Base-by-base conservation (phyloP, 441 rosid species). In the Euphorbia schlechtendalii region DNA sequence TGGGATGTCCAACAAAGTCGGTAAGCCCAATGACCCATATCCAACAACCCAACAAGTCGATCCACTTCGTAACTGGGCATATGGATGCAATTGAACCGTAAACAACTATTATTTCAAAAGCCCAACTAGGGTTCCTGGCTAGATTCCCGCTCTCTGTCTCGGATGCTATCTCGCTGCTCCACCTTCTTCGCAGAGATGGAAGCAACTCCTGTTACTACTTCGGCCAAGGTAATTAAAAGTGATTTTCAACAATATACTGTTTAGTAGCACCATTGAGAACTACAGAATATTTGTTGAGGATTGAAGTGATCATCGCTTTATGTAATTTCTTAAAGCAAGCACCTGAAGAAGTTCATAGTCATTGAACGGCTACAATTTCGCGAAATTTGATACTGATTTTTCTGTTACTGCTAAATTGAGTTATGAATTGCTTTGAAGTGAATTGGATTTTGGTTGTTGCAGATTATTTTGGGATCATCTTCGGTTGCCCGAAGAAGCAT, bases 381-480 rank as follows among this genome's bases (percentile, higher is more conserved):
- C 27, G 69, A 41, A 53, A 14, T 43, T 41, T 32, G 34, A 55
- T 20, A 22, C 45, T 12, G 10, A 17, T 34, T 56, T 22, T 57
- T 10, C 21, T 1, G 22, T 45, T 71, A 57, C 59, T 36, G 21
- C 22, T 43, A 36, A 21, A 9, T 28, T 12, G 25, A 49, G 36
- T 30, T 8, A n/a, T 30, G 12, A 22, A 58, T 51, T 69, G 43
- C 3, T 0, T 41, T 71, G 3, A 11, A 25, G 30, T n/a, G 18
- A n/a, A 17, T 34, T 63, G 30, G 30, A 28, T 56, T 34, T 27
- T 67, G 27, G 30, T 53, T 40, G 4, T 45, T 63, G 86, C 84
- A 90, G 97, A 59, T 90, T 72, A 87, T 93, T 53, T 71, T 90
- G 77, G 99, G 99, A 4, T 93, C 99, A 27, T 77, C 96, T 60